Evolutionary conservation across 371 early-diverging fungal genomes (phyloP).

Genomic region (Mucor sp.): DNA sequence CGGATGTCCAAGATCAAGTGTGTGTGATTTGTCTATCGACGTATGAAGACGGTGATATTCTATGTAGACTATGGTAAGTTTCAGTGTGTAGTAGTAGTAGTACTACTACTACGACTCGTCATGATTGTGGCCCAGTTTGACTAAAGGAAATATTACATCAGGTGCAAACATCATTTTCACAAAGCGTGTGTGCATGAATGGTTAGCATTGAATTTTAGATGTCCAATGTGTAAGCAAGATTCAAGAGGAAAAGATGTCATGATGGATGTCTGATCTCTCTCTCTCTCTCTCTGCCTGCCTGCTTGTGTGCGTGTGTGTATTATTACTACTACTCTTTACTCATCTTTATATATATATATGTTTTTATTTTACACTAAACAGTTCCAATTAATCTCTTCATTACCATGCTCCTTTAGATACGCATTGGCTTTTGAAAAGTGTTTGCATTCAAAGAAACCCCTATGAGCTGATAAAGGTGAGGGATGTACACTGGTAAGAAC

Average conservation of each 20-base stretch:
- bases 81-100: too few relatives aligned
- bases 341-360: not conserved
- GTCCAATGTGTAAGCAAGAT: slow-evolving; percentile 40
- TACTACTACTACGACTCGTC: not conserved
- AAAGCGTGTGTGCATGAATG: slow-evolving; percentile 32
- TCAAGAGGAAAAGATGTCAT: slow-evolving; percentile 26
- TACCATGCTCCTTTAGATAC: slow-evolving; percentile 73
- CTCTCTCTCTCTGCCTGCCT: too few relatives aligned
- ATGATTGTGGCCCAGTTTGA: not conserved
- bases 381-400: slow-evolving; percentile 78
- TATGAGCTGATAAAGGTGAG: slow-evolving; percentile 89
- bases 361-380: slow-evolving; percentile 29
- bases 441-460: slow-evolving; percentile 88
- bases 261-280: slow-evolving; percentile 3
- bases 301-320: not conserved
- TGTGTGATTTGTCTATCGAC: slow-evolving; percentile 69
- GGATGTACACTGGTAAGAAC: slow-evolving; percentile 94
- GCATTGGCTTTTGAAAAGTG: slow-evolving; percentile 96
- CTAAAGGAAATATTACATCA: slow-evolving; percentile 3
- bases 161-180: slow-evolving; percentile 45
- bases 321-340: not conserved
- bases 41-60: slow-evolving; percentile 65
- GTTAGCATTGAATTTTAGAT: slow-evolving; percentile 31
- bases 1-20: slow-evolving; percentile 44
- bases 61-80: slow-evolving; percentile 57